Conservation (phyloP, 2,329 filamentous ascomycete genomes). For the Trichoderma cornu-damae region DNA sequence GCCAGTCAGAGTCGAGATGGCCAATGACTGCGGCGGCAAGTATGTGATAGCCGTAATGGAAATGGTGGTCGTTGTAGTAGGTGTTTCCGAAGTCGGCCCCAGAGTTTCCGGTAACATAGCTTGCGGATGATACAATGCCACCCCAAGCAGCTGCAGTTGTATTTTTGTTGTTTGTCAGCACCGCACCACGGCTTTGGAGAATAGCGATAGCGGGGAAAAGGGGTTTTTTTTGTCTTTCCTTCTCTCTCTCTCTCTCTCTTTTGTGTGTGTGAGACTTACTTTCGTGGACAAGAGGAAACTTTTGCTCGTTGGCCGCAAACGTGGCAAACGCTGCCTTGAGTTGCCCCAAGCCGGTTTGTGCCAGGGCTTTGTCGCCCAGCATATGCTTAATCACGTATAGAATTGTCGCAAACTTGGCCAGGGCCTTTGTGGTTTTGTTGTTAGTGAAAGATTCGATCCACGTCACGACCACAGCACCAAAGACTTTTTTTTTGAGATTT, state of each 20-base stretch:
- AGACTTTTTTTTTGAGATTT: too few relatives aligned
- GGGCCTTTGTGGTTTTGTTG: slow-evolving; percentile 43
- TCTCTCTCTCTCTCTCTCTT: too few relatives aligned
- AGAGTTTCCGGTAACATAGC: slow-evolving; percentile 63
- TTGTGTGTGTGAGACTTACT: too few relatives aligned
- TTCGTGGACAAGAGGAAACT: slow-evolving; percentile 61
- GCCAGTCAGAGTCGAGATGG: slow-evolving; percentile 70
- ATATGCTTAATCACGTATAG: slow-evolving; percentile 62
- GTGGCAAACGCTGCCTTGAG: slow-evolving; percentile 62
- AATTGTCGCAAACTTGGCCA: slow-evolving; percentile 71
- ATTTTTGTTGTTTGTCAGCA: not conserved
- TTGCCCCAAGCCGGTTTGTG: slow-evolving; percentile 52
- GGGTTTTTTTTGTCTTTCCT: too few relatives aligned
- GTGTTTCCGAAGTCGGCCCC: slow-evolving; percentile 86
- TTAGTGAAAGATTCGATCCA: not conserved
- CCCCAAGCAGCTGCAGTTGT: slow-evolving; percentile 58
- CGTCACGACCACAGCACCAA: too few relatives aligned
- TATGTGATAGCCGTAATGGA: slow-evolving; percentile 85
- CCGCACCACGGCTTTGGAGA: not conserved
- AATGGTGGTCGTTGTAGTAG: slow-evolving; percentile 72
- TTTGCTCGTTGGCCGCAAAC: slow-evolving; percentile 64
- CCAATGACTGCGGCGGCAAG: slow-evolving; percentile 80
- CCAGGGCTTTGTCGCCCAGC: slow-evolving; percentile 52
- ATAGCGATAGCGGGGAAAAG: not conserved
- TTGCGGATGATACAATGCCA: slow-evolving; percentile 71